Conservation (phyloP, 306 rosid genomes). For the Heteromeles arbutifolia region DNA sequence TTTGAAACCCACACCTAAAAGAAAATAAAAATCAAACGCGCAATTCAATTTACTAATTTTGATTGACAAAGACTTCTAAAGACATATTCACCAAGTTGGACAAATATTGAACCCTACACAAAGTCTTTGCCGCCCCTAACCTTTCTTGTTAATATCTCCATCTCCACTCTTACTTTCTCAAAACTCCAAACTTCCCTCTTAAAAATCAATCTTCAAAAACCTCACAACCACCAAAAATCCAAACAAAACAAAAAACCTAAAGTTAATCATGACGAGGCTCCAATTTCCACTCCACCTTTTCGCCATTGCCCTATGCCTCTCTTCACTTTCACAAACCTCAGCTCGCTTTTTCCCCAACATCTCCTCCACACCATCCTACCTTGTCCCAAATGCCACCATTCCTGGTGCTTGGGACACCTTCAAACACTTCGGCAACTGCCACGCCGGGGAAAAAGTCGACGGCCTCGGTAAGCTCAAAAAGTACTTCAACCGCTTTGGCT, state of each 20-base stretch:
- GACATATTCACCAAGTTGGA: background rate
- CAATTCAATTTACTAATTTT: background rate
- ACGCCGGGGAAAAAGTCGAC: constrained; percentile 26
- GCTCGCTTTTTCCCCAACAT: constrained; percentile 67
- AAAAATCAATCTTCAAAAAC: background rate
- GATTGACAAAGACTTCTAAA: background rate
- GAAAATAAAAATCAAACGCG: background rate
- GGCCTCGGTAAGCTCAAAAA: constrained; percentile 60
- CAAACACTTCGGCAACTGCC: constrained; percentile 48
- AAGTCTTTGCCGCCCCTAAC: background rate
- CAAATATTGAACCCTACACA: background rate
- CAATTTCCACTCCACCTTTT: constrained; percentile 10
- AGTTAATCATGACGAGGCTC: constrained; percentile 20
- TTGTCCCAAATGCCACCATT: constrained; percentile 5
- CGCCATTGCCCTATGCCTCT: background rate
- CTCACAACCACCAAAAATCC: background rate
- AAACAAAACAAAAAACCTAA: background rate
- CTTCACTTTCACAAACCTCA: constrained; percentile 15
- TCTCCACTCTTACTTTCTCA: background rate
- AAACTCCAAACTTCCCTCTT: background rate
- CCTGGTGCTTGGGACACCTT: constrained; percentile 53
- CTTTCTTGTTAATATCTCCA: background rate
- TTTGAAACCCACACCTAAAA: background rate
- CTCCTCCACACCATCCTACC: constrained; percentile 40
- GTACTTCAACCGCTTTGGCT: constrained; percentile 67